These are phyloP conservation scores for Talaromyces sp. DNA, from an alignment of 2,329 filamentous ascomycete genomes.

Conservation along the genomic window DNA sequence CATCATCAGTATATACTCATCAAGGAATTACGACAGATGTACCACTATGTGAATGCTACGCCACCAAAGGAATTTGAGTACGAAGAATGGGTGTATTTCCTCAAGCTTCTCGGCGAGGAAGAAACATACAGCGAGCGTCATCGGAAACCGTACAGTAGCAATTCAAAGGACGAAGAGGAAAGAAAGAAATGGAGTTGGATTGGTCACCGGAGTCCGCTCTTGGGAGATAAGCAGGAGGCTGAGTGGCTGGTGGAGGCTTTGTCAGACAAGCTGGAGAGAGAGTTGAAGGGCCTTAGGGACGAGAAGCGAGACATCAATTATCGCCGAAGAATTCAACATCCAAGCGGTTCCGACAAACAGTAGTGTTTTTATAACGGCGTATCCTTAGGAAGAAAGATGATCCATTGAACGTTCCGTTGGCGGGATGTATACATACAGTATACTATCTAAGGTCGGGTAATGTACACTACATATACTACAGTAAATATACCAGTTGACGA, in stretches of 20 bases:
- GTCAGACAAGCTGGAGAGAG: constrained; percentile 33
- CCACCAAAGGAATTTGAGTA: constrained; percentile 35
- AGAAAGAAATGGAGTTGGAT: constrained; percentile 37
- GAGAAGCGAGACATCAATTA: not conserved
- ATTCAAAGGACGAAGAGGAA: not conserved
- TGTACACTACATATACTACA: no score
- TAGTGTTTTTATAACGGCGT: not conserved
- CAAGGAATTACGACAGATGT: constrained; percentile 35
- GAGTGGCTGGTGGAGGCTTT: constrained; percentile 40
- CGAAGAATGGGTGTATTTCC: constrained; percentile 46
- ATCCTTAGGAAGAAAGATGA: no score
- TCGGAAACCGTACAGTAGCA: not conserved
- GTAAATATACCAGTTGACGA: no score
- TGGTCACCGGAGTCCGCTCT: constrained; percentile 32
- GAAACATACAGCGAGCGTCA: constrained; percentile 19
- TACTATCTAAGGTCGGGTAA: no score
- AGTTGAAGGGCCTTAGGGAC: constrained; percentile 27
- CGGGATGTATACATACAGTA: no score
- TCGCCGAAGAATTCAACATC: not conserved
- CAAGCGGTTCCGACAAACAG: not conserved
- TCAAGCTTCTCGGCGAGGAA: constrained; percentile 44
- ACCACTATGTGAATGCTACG: constrained; percentile 28
- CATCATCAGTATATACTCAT: constrained; percentile 44
- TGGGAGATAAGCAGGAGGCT: constrained; percentile 39
- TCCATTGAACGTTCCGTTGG: no score